Evolutionary conservation across 352 stramenopile species (phyloP).

Genomic region (Globisporangium takayamanum): DNA sequence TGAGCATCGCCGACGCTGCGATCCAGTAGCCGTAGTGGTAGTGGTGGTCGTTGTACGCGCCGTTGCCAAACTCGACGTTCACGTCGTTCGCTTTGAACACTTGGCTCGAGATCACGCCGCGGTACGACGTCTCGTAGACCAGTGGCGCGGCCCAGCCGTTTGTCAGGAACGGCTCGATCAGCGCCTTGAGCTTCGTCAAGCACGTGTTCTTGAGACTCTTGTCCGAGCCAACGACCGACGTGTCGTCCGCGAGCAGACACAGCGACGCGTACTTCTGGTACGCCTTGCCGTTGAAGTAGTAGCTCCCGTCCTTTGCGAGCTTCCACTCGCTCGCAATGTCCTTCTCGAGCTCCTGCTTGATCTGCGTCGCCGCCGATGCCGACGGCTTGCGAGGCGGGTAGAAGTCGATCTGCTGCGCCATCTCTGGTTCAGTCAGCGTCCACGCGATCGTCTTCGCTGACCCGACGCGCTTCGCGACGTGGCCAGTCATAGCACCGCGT

Average conservation of each 20-base stretch:
- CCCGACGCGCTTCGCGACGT: constrained; percentile 16
- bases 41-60: constrained; percentile 75
- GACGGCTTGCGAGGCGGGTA: constrained; percentile 36
- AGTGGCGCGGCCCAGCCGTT: constrained; percentile 65
- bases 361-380: constrained; percentile 19
- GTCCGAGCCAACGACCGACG: constrained; percentile 37
- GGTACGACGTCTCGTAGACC: constrained; percentile 53
- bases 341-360: constrained; percentile 33
- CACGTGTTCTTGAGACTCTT: constrained; percentile 37
- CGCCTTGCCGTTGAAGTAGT: constrained; percentile 76
- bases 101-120: constrained; percentile 54
- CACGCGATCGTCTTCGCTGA: constrained; percentile 23
- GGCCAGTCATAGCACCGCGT: constrained; percentile 43
- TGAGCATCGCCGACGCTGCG: constrained; percentile 50
- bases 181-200: constrained; percentile 49
- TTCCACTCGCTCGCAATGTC: constrained; percentile 53
- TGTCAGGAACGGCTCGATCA: constrained; percentile 47
- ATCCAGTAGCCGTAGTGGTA: constrained; percentile 78
- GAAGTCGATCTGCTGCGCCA: constrained; percentile 46
- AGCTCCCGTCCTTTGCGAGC: constrained; percentile 42
- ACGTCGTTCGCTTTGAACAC: constrained; percentile 48
- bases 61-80: constrained; percentile 74
- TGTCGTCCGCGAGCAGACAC: constrained; percentile 67
- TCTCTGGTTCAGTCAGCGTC: constrained; percentile 42
- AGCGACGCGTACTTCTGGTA: constrained; percentile 72